Evolutionary conservation across 495 filamentous ascomycete species (phyloP).

Genomic region (Neurospora sp.): DNA sequence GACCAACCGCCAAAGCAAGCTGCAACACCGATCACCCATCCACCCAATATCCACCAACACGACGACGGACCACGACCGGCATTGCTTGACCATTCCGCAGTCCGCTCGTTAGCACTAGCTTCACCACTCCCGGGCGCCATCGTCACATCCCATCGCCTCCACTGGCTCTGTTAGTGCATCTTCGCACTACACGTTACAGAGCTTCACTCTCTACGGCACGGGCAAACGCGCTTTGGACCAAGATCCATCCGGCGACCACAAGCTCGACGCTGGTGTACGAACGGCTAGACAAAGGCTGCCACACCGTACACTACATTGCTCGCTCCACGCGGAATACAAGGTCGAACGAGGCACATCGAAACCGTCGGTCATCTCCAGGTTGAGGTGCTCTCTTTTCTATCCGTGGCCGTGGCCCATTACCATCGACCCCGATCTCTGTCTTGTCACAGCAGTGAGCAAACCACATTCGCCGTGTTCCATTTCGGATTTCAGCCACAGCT

Average conservation of each 20-base stretch:
- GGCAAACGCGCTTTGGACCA: background rate
- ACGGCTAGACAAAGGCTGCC: background rate
- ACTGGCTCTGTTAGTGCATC: background rate
- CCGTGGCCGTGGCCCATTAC: background rate
- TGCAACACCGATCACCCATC: background rate
- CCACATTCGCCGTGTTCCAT: background rate
- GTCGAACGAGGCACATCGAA: background rate
- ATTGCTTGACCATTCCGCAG: background rate
- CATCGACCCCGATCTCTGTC: background rate
- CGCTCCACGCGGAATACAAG: background rate
- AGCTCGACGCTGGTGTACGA: background rate
- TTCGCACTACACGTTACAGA: background rate
- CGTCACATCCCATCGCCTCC: background rate
- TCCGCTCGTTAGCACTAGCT: background rate
- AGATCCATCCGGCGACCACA: background rate
- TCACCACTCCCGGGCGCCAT: background rate
- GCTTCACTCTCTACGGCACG: background rate
- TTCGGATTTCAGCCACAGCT: background rate
- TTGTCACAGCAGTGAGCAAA: background rate
- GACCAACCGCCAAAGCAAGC: background rate
- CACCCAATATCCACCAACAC: background rate
- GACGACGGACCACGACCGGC: background rate
- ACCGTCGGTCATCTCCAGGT: background rate
- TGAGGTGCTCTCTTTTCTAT: background rate
- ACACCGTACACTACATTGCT: background rate